Base-by-base conservation (phyloP, 306 rosid species). In the Arachis hypogaea region DNA sequence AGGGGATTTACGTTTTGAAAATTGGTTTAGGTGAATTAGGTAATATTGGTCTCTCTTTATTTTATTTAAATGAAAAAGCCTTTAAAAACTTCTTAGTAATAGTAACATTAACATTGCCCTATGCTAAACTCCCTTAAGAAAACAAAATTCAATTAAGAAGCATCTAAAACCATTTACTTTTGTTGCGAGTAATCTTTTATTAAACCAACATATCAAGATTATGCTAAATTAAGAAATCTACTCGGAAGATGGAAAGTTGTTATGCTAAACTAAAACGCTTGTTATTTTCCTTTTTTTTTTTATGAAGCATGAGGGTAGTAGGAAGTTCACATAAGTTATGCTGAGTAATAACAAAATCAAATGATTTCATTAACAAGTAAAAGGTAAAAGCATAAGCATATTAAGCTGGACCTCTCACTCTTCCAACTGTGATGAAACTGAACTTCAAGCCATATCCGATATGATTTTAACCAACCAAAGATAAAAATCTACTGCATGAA, bases 401-500 rank as follows among this genome's bases (percentile, higher is more conserved):
- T 56, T 69, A 40, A 61, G 56, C 0, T 14, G 3, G 16, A 8
- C 29, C 58, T 22, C 46, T 40, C 22, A 41, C 47, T 33, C 47
- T 59, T 38, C 46, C 57, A 77, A 50, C 7, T 68, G 66, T 64
- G 54, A 41, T 12, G 60, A 63, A 45, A 42, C 45, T 7, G n/a
- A 43, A 36, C 28, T 45, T 49, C 6, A 47, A 57, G 66, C 7
- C 28, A 38, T 59, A 22, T 10, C 51, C 11, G 43, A 43, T 1
- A 10, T 69, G 41, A 68, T 16, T 68, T 68, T 6, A 43, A 68
- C 28, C 7, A 33, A 64, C 18, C 4, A 43, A 54, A 74, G 51
- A 51, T 29, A 66, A 52, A 55, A 52, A 55, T 52, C 66, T 75
- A 73, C 9, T 52, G 29, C 40, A 82, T 63, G 78, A 85, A 88